A percentile compares a stretch with the other conserved stretches of the same genome.
Conservation (phyloP, 495 filamentous ascomycete species). For the Cercophora newfieldiana region DNA sequence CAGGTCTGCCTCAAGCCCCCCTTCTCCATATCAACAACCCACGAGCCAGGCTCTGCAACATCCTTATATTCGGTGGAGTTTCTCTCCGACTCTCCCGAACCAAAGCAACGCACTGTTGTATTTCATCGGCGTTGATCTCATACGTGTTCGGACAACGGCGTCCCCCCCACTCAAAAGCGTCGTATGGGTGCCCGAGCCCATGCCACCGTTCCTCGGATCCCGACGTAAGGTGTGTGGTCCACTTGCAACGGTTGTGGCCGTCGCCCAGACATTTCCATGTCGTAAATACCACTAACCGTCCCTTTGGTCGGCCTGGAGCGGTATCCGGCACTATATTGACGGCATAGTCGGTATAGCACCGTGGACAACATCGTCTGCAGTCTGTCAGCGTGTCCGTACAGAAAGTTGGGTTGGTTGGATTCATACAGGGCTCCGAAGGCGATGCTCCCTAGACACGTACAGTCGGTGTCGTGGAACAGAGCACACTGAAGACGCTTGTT, state of each 20-base stretch:
- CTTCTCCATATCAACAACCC: no score
- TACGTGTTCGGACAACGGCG: neutral
- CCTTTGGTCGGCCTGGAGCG: slow-evolving; percentile 9
- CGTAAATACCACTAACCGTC: slow-evolving; percentile 11
- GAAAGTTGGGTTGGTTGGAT: neutral
- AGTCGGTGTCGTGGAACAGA: no score
- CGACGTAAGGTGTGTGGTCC: slow-evolving; percentile 4
- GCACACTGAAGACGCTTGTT: slow-evolving; percentile 18
- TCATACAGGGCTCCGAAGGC: no score
- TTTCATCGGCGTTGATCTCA: slow-evolving; percentile 1
- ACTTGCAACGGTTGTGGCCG: neutral
- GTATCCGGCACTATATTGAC: slow-evolving; percentile 14
- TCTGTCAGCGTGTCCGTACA: slow-evolving; percentile 14
- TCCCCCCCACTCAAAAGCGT: no score
- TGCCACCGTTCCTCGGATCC: slow-evolving; percentile 1
- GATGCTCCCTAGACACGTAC: no score
- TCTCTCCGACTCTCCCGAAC: slow-evolving; percentile 5
- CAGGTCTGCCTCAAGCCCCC: no score
- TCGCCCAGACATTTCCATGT: slow-evolving; percentile 15
- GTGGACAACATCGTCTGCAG: slow-evolving; percentile 7
- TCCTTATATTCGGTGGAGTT: no score
- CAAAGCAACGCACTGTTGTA: slow-evolving; percentile 8
- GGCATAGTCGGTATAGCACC: slow-evolving; percentile 18
- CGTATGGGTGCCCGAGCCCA: neutral
- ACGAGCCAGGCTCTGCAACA: no score